These are phyloP conservation scores for Komagataella ulmi DNA, from an alignment of 805 yeast genomes.

Conservation along the genomic window DNA sequence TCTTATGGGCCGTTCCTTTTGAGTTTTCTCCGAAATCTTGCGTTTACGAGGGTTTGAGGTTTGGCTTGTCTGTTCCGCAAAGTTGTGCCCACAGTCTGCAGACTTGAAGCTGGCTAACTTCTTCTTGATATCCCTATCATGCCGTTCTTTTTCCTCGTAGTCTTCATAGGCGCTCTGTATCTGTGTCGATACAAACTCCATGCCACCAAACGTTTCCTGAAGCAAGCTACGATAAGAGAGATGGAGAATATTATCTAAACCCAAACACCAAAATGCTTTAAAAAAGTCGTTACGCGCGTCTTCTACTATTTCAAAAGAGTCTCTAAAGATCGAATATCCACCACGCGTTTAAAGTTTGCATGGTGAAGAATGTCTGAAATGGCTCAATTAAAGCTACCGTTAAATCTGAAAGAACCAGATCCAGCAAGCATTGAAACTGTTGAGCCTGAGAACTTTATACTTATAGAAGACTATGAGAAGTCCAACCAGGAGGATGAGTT, in stretches of 20 bases:
- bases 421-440: background rate
- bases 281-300: background rate
- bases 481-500: background rate
- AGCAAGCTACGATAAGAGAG: slow-evolving; percentile 1
- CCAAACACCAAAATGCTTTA: background rate
- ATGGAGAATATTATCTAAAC: background rate
- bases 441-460: background rate
- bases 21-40: background rate
- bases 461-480: background rate
- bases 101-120: background rate
- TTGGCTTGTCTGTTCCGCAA: background rate
- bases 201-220: slow-evolving; percentile 3
- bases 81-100: background rate
- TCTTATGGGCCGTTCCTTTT: background rate
- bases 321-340: background rate
- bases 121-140: background rate
- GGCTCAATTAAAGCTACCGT: background rate
- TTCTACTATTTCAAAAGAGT: background rate
- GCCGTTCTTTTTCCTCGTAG: background rate
- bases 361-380: background rate
- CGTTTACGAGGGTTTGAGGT: background rate
- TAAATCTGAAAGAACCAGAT: background rate
- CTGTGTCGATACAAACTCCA: slow-evolving; percentile 3
- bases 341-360: background rate
- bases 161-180: background rate